These are phyloP conservation scores for Aspergillus calidoustus DNA, from an alignment of 2,329 filamentous ascomycete species.

Conservation along the genomic window DNA sequence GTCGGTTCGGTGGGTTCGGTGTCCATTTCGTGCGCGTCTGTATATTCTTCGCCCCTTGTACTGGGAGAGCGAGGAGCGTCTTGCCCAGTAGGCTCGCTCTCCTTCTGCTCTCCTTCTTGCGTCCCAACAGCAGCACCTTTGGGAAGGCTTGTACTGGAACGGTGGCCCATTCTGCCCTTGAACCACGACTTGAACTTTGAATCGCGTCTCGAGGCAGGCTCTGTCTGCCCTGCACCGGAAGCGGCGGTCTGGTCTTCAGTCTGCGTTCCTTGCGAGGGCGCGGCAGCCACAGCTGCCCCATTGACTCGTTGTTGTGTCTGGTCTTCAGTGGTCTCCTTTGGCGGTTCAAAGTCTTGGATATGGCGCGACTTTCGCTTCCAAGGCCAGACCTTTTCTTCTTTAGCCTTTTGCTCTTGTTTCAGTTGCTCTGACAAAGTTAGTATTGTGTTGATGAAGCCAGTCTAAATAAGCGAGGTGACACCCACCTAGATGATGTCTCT, in stretches of 20 bases:
- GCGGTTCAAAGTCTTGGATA: constrained; percentile 19
- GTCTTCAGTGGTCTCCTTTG: constrained; percentile 10
- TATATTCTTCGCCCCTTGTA: not conserved
- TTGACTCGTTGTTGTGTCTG: constrained; percentile 1
- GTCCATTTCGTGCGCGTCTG: constrained; percentile 1
- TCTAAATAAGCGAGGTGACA: not conserved
- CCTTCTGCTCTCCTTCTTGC: not conserved
- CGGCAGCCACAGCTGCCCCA: not conserved
- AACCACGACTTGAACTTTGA: constrained; percentile 44
- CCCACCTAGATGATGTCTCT: constrained; percentile 36
- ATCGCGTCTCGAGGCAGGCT: constrained; percentile 25
- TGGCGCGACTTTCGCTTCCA: constrained; percentile 36
- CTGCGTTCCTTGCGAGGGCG: constrained; percentile 5
- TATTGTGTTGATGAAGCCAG: not conserved
- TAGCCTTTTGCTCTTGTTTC: constrained; percentile 28
- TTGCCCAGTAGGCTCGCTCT: not conserved
- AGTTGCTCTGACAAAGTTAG: constrained; percentile 21
- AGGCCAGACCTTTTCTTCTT: constrained; percentile 31
- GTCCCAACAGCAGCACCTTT: constrained; percentile 9
- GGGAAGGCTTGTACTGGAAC: constrained; percentile 28
- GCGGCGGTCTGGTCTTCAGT: constrained; percentile 15
- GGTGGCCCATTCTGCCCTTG: constrained; percentile 35
- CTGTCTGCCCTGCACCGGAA: constrained; percentile 12
- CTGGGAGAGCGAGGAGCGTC: not conserved
- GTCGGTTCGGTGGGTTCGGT: not conserved